phyloP scores from a whole-genome alignment of 108 stramenopile species.

The Discostella pseudostelligera region DNA sequence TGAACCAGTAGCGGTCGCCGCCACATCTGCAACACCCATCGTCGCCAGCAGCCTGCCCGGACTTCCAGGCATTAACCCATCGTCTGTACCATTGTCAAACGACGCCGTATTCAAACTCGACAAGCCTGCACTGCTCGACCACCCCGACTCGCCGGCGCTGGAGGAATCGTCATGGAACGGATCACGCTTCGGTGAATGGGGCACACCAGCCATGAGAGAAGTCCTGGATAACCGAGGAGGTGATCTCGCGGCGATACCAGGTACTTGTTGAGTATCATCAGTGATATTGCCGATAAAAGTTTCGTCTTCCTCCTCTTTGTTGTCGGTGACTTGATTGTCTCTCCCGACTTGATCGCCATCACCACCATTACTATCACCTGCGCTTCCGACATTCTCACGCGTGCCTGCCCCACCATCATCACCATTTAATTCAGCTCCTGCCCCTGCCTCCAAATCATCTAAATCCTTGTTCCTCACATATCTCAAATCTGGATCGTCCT shows the following conservation, averaged over 20 bases:
- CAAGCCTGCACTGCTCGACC: slow-evolving; percentile 38
- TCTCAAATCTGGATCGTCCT: slow-evolving; percentile 6
- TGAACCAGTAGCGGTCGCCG: slow-evolving; percentile 1
- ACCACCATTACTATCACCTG: background rate
- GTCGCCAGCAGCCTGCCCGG: slow-evolving; percentile 15
- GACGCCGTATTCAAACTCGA: slow-evolving; percentile 29
- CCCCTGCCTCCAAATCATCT: slow-evolving; percentile 6
- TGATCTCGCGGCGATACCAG: background rate
- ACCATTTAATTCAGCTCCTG: background rate
- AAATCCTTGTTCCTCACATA: slow-evolving; percentile 9
- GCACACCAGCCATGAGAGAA: slow-evolving; percentile 16
- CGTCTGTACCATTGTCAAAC: slow-evolving; percentile 25
- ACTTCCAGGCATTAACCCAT: slow-evolving; percentile 14
- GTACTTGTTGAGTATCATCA: slow-evolving; percentile 6
- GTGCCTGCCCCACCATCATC: slow-evolving; percentile 10
- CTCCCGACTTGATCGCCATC: background rate
- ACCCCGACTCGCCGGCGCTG: slow-evolving; percentile 38
- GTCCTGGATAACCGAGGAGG: background rate
- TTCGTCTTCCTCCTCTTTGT: too few species aligned
- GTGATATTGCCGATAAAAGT: background rate
- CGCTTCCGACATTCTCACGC: slow-evolving; percentile 25
- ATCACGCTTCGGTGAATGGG: slow-evolving; percentile 12
- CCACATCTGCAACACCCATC: slow-evolving; percentile 17
- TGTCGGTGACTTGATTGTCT: background rate
- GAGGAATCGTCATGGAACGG: slow-evolving; percentile 21